These are phyloP conservation scores for Tolypocladium pustulatum DNA, from an alignment of 2,329 filamentous ascomycete genomes.

Conservation along the genomic window DNA sequence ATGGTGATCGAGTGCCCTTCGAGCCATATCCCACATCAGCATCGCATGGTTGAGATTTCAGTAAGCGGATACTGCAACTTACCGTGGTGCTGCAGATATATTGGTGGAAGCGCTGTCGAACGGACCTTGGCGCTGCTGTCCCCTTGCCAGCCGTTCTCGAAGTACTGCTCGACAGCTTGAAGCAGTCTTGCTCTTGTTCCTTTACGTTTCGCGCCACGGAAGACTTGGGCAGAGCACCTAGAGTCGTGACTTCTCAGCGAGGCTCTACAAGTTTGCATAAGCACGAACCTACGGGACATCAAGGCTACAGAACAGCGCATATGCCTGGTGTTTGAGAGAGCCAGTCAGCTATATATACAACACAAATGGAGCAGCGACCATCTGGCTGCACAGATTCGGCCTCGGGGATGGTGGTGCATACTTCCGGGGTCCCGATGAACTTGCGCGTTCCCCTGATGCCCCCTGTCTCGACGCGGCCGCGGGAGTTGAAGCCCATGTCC, in stretches of 20 bases:
- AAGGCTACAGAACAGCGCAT: constrained; percentile 65
- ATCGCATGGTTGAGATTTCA: background rate
- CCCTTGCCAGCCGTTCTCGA: constrained; percentile 37
- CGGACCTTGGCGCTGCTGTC: constrained; percentile 49
- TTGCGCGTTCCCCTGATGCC: constrained; percentile 83
- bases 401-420: constrained; percentile 20
- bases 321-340: constrained; percentile 40
- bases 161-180: constrained; percentile 63
- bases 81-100: constrained; percentile 83
- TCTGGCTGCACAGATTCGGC: background rate
- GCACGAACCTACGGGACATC: constrained; percentile 46
- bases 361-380: background rate
- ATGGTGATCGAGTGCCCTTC: constrained; percentile 82
- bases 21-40: background rate
- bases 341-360: background rate
- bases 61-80: constrained; percentile 10
- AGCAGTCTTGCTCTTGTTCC: constrained; percentile 46
- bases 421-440: constrained; percentile 90
- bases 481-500: constrained; percentile 71
- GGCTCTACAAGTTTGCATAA: background rate
- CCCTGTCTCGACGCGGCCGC: constrained; percentile 71
- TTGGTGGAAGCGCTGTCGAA: constrained; percentile 63
- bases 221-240: constrained; percentile 53
- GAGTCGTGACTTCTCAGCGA: background rate
- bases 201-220: constrained; percentile 37